These are phyloP conservation scores for Capronia coronata DNA, from an alignment of 2,329 filamentous ascomycete species.

Conservation along the genomic window DNA sequence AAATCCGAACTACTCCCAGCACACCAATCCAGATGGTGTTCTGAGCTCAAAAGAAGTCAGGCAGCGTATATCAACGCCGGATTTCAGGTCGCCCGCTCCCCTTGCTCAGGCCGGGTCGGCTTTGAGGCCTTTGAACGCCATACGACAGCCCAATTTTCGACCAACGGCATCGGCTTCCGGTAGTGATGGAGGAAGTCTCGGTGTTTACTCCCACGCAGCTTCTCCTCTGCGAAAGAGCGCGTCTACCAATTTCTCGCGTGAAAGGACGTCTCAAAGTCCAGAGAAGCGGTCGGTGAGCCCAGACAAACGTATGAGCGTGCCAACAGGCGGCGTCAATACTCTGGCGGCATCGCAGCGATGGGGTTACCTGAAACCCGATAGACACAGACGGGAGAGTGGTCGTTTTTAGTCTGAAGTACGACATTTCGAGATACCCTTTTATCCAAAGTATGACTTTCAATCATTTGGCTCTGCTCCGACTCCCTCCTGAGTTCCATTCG, in stretches of 20 bases:
- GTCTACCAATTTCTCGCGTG: constrained; percentile 47
- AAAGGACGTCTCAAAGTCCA: constrained; percentile 32
- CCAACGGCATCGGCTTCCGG: constrained; percentile 36
- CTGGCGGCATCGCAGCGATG: constrained; percentile 33
- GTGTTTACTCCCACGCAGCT: constrained; percentile 70
- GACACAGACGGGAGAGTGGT: constrained; percentile 30
- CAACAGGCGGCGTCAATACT: constrained; percentile 32
- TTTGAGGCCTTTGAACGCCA: constrained; percentile 39
- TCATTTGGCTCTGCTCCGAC: not conserved
- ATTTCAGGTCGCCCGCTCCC: constrained; percentile 38
- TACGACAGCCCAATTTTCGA: constrained; percentile 51
- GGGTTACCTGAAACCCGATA: constrained; percentile 29
- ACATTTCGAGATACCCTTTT: not conserved
- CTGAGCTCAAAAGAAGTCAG: constrained; percentile 37
- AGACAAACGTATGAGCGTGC: constrained; percentile 40
- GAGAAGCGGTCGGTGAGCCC: constrained; percentile 38
- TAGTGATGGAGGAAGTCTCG: constrained; percentile 69
- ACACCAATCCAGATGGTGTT: constrained; percentile 61
- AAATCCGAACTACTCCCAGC: constrained; percentile 68
- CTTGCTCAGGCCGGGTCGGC: constrained; percentile 45
- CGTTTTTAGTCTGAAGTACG: constrained; percentile 26
- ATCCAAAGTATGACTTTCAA: no score
- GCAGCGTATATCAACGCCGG: constrained; percentile 43
- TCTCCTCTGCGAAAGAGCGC: constrained; percentile 77
- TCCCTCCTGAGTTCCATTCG: not conserved